These are phyloP conservation scores for Leishmania amazonensis DNA, from an alignment of 208 protist species.

Conservation along the genomic window DNA sequence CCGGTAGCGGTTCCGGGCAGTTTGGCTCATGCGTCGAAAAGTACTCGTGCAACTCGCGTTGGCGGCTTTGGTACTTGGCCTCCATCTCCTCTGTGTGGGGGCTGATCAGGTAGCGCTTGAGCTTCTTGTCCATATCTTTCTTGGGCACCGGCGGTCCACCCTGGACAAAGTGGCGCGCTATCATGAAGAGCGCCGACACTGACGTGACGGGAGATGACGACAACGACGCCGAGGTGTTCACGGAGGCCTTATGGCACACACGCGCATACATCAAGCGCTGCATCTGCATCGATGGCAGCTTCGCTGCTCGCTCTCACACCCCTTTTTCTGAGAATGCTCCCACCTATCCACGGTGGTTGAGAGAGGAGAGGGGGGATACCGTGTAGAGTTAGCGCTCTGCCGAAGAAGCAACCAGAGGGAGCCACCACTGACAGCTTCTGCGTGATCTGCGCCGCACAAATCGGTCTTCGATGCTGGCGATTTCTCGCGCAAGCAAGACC, in stretches of 20 bases:
- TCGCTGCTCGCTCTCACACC: neutral
- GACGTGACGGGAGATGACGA: neutral
- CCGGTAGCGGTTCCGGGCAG: constrained; percentile 66
- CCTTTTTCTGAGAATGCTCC: neutral
- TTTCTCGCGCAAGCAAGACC: neutral
- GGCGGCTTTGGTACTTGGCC: constrained; percentile 48
- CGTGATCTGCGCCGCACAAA: neutral
- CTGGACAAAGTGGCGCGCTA: constrained; percentile 55
- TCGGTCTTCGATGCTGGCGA: neutral
- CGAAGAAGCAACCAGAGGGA: neutral
- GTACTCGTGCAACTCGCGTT: constrained; percentile 45
- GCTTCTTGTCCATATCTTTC: constrained; percentile 23
- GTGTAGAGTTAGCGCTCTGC: neutral
- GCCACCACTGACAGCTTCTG: neutral
- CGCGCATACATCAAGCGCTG: neutral
- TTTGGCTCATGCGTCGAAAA: constrained; percentile 55
- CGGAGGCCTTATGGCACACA: neutral
- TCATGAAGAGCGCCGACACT: neutral
- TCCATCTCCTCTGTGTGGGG: constrained; percentile 26
- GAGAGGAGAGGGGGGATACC: neutral
- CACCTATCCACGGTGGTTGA: neutral
- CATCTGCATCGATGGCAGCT: neutral
- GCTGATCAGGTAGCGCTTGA: constrained; percentile 26
- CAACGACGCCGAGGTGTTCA: neutral
- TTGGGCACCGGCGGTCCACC: constrained; percentile 57